Base-by-base conservation (phyloP, 2,329 filamentous ascomycete species). In the Rhinocladiella similis region DNA sequence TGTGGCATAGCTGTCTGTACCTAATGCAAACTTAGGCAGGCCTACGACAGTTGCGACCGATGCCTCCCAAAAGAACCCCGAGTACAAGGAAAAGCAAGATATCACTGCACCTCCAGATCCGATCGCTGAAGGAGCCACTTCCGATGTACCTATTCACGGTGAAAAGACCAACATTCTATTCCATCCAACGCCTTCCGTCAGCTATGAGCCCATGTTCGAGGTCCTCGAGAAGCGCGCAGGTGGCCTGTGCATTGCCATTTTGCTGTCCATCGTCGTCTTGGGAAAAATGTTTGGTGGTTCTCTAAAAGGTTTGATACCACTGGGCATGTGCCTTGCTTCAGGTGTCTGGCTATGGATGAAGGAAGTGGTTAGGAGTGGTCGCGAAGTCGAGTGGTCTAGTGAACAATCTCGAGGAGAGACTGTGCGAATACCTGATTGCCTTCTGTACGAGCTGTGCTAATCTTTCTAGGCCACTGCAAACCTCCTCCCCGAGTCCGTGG, bases 151-250 rank as follows among this genome's bases (percentile, higher is more conserved):
- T 2, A 96, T 97, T 56, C 89, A 92, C 68, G 93, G 92, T 67
- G 93, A 97, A 70, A 97, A 94, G 81, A 97, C 94, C 3, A 97
- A 96, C 61, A 87, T 97, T 16, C 81, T 97, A 27, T 97, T 97
- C 73, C 93, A 97, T 72, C 93, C 94, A 14, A 97, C 93, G 0
- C 93, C 93, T 0, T 89, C 88, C 0, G 83, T 96, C 63, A 91
- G 87, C 75, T 96, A 91, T 69, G 90, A 96, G 72, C 91, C 92
- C 3, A 96, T 91, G 82, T 97, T 89, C 70, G 83, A 80, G 18
- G 73, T 83, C 12, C 73, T 97, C 56, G 91, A 97, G 73, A 83
- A 84, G 63, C 83, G 87, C 9, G 89, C 88, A n/a, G 85, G 83
- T 45, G 76, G 84, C 0, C 74, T 97, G 3, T 89, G 88, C 63